phyloP scores from a whole-genome alignment of 495 filamentous ascomycete species.

The Hyphodiscus hymeniophilus region DNA sequence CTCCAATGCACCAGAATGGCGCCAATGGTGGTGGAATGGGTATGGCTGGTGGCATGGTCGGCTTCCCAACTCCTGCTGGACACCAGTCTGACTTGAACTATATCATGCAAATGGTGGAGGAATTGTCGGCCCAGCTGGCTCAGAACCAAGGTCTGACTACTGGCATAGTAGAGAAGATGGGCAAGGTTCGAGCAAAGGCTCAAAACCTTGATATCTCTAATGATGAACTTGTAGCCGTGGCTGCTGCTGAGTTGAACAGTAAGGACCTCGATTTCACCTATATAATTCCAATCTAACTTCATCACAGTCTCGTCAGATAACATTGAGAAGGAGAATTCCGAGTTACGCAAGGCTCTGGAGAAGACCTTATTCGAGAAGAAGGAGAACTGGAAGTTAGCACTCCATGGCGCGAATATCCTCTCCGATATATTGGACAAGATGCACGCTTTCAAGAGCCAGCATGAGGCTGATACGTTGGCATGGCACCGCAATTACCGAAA shows the following conservation, averaged over 20 bases:
- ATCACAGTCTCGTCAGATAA: slow-evolving; percentile 25
- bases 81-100: slow-evolving; percentile 84
- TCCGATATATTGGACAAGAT: slow-evolving; percentile 37
- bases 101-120: slow-evolving; percentile 74
- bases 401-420: slow-evolving; percentile 32
- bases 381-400: slow-evolving; percentile 39
- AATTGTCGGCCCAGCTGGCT: slow-evolving; percentile 69
- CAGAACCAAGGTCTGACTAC: slow-evolving; percentile 67
- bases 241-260: slow-evolving; percentile 42
- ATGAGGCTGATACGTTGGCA: slow-evolving; percentile 33
- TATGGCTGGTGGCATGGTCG: slow-evolving; percentile 31
- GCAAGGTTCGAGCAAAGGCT: slow-evolving; percentile 41
- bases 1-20: slow-evolving; percentile 34
- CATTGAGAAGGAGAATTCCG: slow-evolving; percentile 41
- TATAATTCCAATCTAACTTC: slow-evolving; percentile 9
- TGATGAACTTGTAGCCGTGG: slow-evolving; percentile 40
- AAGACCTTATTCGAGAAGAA: slow-evolving; percentile 34
- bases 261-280: slow-evolving; percentile 3
- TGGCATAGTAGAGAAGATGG: slow-evolving; percentile 59
- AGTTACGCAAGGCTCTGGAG: slow-evolving; percentile 43
- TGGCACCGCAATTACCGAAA: slow-evolving; percentile 50
- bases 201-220: slow-evolving; percentile 36
- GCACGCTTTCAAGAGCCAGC: slow-evolving; percentile 43
- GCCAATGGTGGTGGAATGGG: slow-evolving; percentile 47
- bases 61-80: slow-evolving; percentile 63